phyloP scores from a whole-genome alignment of 805 yeast genomes.

The Hanseniaspora vineae region DNA sequence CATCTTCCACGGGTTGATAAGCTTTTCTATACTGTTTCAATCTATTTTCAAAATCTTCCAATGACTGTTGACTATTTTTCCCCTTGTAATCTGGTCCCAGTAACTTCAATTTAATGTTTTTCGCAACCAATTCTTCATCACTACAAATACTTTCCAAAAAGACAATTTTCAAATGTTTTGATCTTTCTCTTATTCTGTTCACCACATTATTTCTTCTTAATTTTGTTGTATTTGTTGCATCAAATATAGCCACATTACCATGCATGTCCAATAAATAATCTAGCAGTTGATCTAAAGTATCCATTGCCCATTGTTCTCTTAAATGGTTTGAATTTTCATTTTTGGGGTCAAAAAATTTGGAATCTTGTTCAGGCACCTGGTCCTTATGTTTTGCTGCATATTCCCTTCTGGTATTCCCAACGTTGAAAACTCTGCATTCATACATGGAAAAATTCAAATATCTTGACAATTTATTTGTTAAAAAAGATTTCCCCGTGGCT shows the following conservation, averaged over 20 bases:
- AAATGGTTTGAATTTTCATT: conserved; percentile 49
- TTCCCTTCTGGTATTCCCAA: conserved; percentile 84
- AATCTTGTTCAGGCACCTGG: conserved; percentile 40
- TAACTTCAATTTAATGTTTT: conserved; percentile 71
- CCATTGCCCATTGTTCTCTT: conserved; percentile 94
- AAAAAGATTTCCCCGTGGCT: conserved; percentile 88
- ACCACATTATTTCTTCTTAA: conserved; percentile 47
- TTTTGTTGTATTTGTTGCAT: conserved; percentile 70
- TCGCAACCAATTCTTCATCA: conserved; percentile 64
- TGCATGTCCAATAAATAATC: conserved; percentile 69
- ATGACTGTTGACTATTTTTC: conserved; percentile 71
- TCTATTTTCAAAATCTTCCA: conserved; percentile 72
- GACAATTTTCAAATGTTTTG: conserved; percentile 59
- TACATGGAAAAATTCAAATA: conserved; percentile 92
- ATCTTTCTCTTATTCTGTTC: conserved; percentile 41
- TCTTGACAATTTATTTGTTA: conserved; percentile 81
- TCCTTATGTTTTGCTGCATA: conserved; percentile 31
- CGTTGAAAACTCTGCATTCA: conserved; percentile 82
- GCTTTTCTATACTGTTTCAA: conserved; percentile 75
- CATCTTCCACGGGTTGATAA: conserved; percentile 80
- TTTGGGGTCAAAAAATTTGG: conserved; percentile 76
- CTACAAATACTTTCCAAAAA: conserved; percentile 82
- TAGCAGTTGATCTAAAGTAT: conserved; percentile 71
- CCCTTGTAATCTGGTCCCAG: conserved; percentile 86
- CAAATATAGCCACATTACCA: conserved; percentile 88